Evolutionary conservation across 1,139 yeast genomes (phyloP), one percentile per base, ranked within the genome.

Genomic region (Zygoascus meyerae): DNA sequence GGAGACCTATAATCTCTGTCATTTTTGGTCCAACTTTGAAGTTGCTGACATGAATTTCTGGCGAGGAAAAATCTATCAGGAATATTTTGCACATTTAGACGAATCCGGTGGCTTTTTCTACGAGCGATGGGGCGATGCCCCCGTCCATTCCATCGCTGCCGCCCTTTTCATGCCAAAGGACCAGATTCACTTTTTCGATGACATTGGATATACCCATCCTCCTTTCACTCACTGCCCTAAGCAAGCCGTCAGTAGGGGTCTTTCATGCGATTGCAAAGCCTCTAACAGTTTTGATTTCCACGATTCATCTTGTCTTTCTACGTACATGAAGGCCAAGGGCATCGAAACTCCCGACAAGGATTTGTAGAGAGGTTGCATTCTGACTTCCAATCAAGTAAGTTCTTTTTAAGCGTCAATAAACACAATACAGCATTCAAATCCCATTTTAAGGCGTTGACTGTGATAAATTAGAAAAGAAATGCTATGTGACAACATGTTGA

Each of bases 41-140:
- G 75, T 89, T 55, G 96, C 83, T 1, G 78, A 80, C 53, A 72
- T 89, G 62, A 81, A 83, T 52, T 83, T 89, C 61, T 86, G 86
- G 83, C 70, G 95, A 56, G 69, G 78, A 5, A 71, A 76, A 36
- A 78, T 79, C 1, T 89, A 89, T 65, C 67, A 72, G 17, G 75
- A 73, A 31, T 89, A 79, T 65, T 89, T 89, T 59, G 77, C 85
- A 15, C 66, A 73, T 55, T 73, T 89, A 56, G 97, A 89, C 64
- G 60, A 70, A 50, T 72, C 81, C 1, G 96, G 96, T 32, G 95
- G 95, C 5, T 89, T 89, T 69, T 89, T 85, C 69, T 89, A 89
- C 65, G 96, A 89, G 65, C 74, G 96, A 62, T 89, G 97, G 97
- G 96, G 96, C 16, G 96, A 89, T 66, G 96, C 96, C 0, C 95